Evolutionary conservation across 805 yeast genomes (phyloP).

Genomic region (Zygoascus biomembranicola): DNA sequence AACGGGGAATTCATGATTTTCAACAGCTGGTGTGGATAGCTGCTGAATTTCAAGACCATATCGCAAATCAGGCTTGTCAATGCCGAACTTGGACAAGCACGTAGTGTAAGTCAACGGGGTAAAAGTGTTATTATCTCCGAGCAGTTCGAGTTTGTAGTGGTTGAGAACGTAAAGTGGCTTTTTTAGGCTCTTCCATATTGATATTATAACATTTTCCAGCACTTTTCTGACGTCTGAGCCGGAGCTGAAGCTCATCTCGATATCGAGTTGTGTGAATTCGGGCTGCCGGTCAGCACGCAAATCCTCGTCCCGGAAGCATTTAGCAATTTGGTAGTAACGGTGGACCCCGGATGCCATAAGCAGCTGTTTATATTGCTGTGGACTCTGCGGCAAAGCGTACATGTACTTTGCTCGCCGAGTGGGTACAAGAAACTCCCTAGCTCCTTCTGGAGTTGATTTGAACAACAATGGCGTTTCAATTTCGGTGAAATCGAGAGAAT

Average conservation of each 20-base stretch:
- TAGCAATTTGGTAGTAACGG: slow-evolving; percentile 82
- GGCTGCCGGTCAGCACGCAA: slow-evolving; percentile 93
- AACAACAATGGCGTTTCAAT: slow-evolving; percentile 89
- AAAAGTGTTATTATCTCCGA: slow-evolving; percentile 5
- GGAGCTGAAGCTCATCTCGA: slow-evolving; percentile 82
- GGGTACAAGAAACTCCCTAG: slow-evolving; percentile 91
- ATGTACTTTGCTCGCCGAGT: slow-evolving; percentile 55
- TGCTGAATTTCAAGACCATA: slow-evolving; percentile 39
- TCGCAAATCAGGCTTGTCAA: slow-evolving; percentile 91
- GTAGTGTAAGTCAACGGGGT: slow-evolving; percentile 47
- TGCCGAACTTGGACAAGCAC: slow-evolving; percentile 70
- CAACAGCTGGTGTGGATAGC: slow-evolving; percentile 36
- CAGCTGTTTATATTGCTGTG: slow-evolving; percentile 94
- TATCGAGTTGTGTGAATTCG: slow-evolving; percentile 93
- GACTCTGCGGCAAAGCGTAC: slow-evolving; percentile 95
- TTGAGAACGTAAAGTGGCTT: slow-evolving; percentile 26
- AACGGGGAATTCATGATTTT: slow-evolving; percentile 48
- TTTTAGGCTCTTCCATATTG: slow-evolving; percentile 47
- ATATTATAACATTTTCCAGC: slow-evolving; percentile 48
- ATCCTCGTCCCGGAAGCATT: slow-evolving; percentile 95
- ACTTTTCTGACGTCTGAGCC: slow-evolving; percentile 58
- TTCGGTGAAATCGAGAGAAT: slow-evolving; percentile 52
- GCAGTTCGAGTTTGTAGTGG: neutral
- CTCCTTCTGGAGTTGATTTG: slow-evolving; percentile 97
- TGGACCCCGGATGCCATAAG: slow-evolving; percentile 90